These are phyloP conservation scores for Talaromyces islandicus DNA, from an alignment of 2,329 filamentous ascomycete species.

Conservation along the genomic window DNA sequence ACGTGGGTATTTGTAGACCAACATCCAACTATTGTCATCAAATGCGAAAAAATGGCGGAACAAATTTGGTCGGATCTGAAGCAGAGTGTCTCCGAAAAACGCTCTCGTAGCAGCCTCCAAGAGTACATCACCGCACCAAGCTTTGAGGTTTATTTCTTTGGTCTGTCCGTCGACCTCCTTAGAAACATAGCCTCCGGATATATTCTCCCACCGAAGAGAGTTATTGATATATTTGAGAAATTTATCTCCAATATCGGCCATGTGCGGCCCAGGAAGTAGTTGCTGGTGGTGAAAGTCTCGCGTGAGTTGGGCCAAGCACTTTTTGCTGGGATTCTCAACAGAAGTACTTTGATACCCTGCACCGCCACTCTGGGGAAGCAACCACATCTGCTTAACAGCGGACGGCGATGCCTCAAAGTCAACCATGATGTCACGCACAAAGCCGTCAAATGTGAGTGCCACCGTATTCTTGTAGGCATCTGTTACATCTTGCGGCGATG, in stretches of 20 bases:
- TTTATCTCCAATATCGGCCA: not conserved
- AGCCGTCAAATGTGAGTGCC: not conserved
- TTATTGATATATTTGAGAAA: not conserved
- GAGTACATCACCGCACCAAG: slow-evolving; percentile 1
- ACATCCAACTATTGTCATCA: not conserved
- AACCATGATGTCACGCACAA: not conserved
- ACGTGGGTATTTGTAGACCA: not conserved
- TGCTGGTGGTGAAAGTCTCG: not conserved
- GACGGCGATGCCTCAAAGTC: not conserved
- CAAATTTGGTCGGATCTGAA: not conserved
- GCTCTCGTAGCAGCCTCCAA: not conserved
- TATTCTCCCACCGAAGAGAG: not conserved
- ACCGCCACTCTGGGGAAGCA: not conserved
- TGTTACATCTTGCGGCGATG: not conserved
- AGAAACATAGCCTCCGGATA: not conserved
- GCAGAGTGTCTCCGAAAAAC: slow-evolving; percentile 2
- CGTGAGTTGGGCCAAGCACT: not conserved
- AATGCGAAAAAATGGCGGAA: not conserved
- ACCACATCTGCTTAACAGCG: not conserved
- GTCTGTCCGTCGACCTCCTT: not conserved
- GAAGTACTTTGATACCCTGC: not conserved
- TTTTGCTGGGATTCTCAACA: not conserved
- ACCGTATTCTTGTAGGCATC: not conserved
- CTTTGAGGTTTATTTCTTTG: not conserved
- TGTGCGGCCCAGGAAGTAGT: not conserved